These are phyloP conservation scores for Ceratobasidium sp. DNA, from an alignment of 1,284 basidiomycete genomes.

Conservation along the genomic window DNA sequence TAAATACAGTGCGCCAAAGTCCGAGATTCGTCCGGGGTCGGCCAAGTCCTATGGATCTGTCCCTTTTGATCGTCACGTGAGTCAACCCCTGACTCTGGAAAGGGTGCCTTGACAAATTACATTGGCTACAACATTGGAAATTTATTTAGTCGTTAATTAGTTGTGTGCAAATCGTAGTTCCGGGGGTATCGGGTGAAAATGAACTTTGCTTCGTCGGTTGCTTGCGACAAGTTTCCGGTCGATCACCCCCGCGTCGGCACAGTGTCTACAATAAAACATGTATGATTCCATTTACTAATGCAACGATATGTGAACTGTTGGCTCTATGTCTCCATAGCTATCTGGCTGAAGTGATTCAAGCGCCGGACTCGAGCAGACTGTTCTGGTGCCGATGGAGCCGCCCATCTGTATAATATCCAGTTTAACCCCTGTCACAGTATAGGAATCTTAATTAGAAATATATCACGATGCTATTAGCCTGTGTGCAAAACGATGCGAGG, in stretches of 20 bases:
- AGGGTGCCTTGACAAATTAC: no score
- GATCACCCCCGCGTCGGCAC: not conserved
- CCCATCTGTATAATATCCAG: not conserved
- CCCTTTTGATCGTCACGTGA: no score
- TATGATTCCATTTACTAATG: no score
- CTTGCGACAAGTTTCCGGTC: not conserved
- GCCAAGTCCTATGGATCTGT: no score
- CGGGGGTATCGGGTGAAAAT: not conserved
- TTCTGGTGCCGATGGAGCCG: constrained; percentile 16
- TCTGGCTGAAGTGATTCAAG: not conserved
- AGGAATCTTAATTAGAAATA: not conserved
- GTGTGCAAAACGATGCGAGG: constrained; percentile 32
- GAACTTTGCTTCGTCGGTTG: not conserved
- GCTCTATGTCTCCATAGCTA: not conserved
- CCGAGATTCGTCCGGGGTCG: no score
- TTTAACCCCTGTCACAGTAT: not conserved
- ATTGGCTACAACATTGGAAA: no score
- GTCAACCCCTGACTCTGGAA: no score
- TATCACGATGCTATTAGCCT: constrained; percentile 22
- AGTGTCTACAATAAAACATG: not conserved
- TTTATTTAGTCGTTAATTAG: no score
- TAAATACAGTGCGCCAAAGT: no score
- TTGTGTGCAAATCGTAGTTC: no score
- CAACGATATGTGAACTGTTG: not conserved
- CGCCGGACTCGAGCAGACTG: not conserved